Evolutionary conservation across 805 yeast genomes (phyloP).

Genomic region (Candida nonsorbophila): DNA sequence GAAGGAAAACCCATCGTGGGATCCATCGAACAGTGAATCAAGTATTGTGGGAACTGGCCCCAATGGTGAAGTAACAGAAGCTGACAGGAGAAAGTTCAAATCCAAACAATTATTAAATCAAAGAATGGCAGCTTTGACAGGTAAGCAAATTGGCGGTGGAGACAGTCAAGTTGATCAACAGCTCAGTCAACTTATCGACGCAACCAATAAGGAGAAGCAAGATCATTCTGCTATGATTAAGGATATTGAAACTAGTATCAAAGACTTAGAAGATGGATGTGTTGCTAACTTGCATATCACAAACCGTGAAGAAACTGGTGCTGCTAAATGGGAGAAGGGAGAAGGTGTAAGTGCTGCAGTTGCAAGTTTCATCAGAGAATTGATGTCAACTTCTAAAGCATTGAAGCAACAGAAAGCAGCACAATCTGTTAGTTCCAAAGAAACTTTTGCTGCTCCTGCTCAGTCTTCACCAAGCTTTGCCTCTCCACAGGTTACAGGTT

Average conservation of each 20-base stretch:
- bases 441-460: slow-evolving; percentile 6
- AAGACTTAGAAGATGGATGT: slow-evolving; percentile 52
- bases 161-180: slow-evolving; percentile 51
- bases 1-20: slow-evolving; percentile 63
- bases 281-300: slow-evolving; percentile 37
- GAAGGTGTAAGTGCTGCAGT: slow-evolving; percentile 66
- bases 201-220: slow-evolving; percentile 48
- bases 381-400: slow-evolving; percentile 19
- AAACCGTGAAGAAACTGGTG: slow-evolving; percentile 42
- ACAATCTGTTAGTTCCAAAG: slow-evolving; percentile 12
- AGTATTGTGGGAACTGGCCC: slow-evolving; percentile 76
- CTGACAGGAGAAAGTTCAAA: slow-evolving; percentile 74
- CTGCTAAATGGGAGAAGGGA: slow-evolving; percentile 77
- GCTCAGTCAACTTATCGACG: slow-evolving; percentile 47
- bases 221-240: slow-evolving; percentile 55
- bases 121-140: slow-evolving; percentile 91
- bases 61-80: slow-evolving; percentile 78
- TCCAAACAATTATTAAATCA: slow-evolving; percentile 75
- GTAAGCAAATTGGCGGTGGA: slow-evolving; percentile 43
- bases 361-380: slow-evolving; percentile 51
- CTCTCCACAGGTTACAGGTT: slow-evolving; percentile 7
- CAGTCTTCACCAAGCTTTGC: slow-evolving; percentile 3
- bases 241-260: slow-evolving; percentile 70
- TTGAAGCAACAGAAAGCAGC: slow-evolving; percentile 4
- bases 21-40: slow-evolving; percentile 26